A percentile compares a stretch with the other conserved stretches of the same genome.
phyloP scores from a whole-genome alignment of 345 rosid species.

The Lenwebbia sp. region DNA sequence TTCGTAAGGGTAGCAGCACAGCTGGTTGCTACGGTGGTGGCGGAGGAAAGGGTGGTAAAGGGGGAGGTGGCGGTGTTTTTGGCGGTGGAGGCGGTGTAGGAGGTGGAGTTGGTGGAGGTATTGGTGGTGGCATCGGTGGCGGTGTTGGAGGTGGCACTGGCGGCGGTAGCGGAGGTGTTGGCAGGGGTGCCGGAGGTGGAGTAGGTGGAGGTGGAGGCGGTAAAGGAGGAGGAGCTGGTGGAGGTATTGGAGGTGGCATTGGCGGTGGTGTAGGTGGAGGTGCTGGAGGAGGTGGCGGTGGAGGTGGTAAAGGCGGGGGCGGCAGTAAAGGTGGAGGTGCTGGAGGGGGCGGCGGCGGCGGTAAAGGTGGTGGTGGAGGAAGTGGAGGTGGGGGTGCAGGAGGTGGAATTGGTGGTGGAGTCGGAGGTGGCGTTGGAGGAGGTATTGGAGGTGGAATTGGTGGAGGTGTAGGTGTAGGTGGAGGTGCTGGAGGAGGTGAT shows the following conservation, averaged over 20 bases:
- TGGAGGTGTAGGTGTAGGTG: background rate
- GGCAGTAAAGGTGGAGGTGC: background rate
- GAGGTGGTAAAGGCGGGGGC: constrained; percentile 7
- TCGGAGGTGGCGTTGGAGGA: constrained; percentile 5
- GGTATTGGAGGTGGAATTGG: constrained; percentile 3
- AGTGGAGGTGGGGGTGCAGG: background rate
- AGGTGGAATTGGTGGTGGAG: constrained; percentile 1
- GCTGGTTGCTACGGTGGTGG: background rate
- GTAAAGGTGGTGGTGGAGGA: background rate
- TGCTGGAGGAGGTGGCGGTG: background rate
- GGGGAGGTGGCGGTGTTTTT: background rate
- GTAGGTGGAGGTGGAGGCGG: background rate
- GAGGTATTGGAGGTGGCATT: background rate
- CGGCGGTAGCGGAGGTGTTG: too few species aligned
- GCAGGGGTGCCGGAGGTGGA: background rate
- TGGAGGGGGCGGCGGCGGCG: background rate
- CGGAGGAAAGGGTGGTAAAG: background rate
- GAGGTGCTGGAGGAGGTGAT: background rate
- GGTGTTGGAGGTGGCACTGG: constrained; percentile 5
- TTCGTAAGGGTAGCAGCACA: background rate
- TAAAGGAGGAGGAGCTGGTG: background rate
- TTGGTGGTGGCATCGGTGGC: background rate
- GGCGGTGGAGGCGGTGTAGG: background rate
- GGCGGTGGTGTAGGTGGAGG: constrained; percentile 9
- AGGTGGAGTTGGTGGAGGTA: background rate